Evolutionary conservation across 805 yeast genomes (phyloP), one percentile per base, ranked within the genome.

Genomic region (Monosporozyma yasuniensis): DNA sequence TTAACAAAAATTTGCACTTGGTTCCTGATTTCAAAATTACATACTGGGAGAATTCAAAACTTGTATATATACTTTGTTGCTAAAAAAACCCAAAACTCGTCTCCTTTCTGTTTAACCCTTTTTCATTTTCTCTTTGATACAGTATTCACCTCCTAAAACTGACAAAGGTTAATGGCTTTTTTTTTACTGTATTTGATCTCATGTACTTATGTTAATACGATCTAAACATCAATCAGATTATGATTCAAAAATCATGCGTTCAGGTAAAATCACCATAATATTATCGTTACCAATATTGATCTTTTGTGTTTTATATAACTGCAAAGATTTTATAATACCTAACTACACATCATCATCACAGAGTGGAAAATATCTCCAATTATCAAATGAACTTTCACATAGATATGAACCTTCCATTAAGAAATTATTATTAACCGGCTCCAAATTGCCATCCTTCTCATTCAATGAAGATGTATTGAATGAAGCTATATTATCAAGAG

Each of bases 401-500:
- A 56, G 51, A 35, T 63, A 58, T 50, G 57, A 57, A 32, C 4
- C 12, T 3, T 14, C 28, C 2, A 54, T 61, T 19, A 54, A 52
- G 18, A 45, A 56, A n/a, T 41, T 27, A 30, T 28, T 50, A 22
- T 28, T 47, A 4, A 35, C 38, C 10, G 53, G 55, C 4, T 48
- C 58, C 34, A 65, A 65, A 46, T 49, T 64, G 19, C 58, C 68
- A 0, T 53, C 64, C 30, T 61, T 64, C 41, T 52, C 61, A 3
- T 55, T 67, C 48, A 45, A 44, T 22, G 49, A 48, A 28, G 22
- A 34, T 7, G 25, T 34, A 2, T 12, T 45, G 1, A 32, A 42
- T 4, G 47, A 55, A 21, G 10, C 42, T n/a, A 28, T 22, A 14
- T 27, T 38, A 21, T 45, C 35, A 14, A 18, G n/a, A 10, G 14